Base-by-base conservation (phyloP, 2,329 filamentous ascomycete species). In the Magnaporthiopsis rhizophila region DNA sequence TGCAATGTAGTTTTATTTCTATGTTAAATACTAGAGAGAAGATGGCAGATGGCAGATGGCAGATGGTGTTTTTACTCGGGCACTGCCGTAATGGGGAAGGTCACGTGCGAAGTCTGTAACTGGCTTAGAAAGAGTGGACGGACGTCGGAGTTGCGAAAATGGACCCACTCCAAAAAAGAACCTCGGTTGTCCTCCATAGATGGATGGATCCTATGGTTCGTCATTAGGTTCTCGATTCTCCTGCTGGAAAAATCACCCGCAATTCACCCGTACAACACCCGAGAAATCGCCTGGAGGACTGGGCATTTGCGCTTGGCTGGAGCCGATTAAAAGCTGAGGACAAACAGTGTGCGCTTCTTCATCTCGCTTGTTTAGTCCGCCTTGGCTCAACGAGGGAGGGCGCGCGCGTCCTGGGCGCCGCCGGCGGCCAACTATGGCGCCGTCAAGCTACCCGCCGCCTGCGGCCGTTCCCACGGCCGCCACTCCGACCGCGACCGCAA, bases 251-350 rank as follows among this genome's bases (percentile, higher is more conserved):
- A 58, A 57, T 62, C 61, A 62, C 45, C 61, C 61, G 61, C 56
- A 18, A 50, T 62, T 62, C 61, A 57, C 50, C 61, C 61, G 61
- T 24, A 53, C 61, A 62, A 62, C 36, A 62, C 26, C 61, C 61
- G 53, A 58, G 30, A 62, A 62, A 32, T 62, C 53, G 61, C 61
- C 61, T 62, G 61, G 26, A 24, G 45, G n/a, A 24, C 18, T 24
- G 18, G 45, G 45, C 18, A 5, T 24, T n/a, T 53, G 45, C 45
- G 45, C 45, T 53, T 53, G 45, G 45, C 45, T 53, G 45, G 45
- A 53, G 45, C 45, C 21, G 21, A 24, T 24, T 24, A 8, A 24
- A 11, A 53, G 45, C 45, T 53, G 21, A 53, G 45, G 45, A 53
- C 45, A 11, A 53, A 24, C 7, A 9, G 45, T 3, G 7, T 53